Percentiles rank a stretch among this genome's conserved stretches.
These are phyloP conservation scores for Noccaea bulbosa DNA, from an alignment of 345 rosid genomes.

Conservation along the genomic window DNA sequence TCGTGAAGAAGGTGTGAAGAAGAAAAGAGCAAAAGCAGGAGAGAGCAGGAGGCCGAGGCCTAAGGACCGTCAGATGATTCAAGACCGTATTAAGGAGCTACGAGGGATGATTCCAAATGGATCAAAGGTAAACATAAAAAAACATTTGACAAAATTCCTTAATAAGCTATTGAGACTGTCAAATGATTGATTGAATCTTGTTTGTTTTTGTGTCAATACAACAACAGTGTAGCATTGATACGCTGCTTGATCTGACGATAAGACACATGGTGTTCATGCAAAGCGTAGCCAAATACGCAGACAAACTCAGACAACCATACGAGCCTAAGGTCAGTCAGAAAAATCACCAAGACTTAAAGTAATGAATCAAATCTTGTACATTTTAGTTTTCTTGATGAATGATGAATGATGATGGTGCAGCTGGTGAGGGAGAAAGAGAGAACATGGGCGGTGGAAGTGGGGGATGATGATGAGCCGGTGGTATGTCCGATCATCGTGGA, in stretches of 20 bases:
- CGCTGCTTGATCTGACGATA: constrained; percentile 77
- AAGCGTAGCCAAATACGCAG: constrained; percentile 76
- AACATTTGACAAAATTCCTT: not conserved
- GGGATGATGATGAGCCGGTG: constrained; percentile 51
- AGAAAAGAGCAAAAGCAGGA: constrained; percentile 82
- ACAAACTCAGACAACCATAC: constrained; percentile 67
- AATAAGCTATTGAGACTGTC: not conserved
- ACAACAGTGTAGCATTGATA: constrained; percentile 85
- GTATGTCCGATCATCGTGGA: constrained; percentile 85
- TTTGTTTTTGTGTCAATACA: constrained; percentile 13
- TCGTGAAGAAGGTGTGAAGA: constrained; percentile 59
- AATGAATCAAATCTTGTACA: not conserved
- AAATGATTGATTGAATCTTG: constrained; percentile 4
- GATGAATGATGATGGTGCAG: constrained; percentile 36
- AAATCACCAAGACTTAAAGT: not conserved
- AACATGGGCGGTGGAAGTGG: constrained; percentile 91
- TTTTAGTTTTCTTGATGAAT: not conserved
- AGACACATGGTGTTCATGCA: constrained; percentile 91
- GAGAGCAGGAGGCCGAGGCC: constrained; percentile 91
- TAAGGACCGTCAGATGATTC: constrained; percentile 94
- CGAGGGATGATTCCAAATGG: constrained; percentile 86
- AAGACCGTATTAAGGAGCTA: constrained; percentile 89
- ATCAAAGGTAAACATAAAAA: constrained; percentile 60
- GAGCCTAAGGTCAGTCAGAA: constrained; percentile 62
- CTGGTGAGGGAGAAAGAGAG: constrained; percentile 50